These are phyloP conservation scores for Tuber calosporum DNA, from an alignment of 495 filamentous ascomycete genomes.

Conservation along the genomic window DNA sequence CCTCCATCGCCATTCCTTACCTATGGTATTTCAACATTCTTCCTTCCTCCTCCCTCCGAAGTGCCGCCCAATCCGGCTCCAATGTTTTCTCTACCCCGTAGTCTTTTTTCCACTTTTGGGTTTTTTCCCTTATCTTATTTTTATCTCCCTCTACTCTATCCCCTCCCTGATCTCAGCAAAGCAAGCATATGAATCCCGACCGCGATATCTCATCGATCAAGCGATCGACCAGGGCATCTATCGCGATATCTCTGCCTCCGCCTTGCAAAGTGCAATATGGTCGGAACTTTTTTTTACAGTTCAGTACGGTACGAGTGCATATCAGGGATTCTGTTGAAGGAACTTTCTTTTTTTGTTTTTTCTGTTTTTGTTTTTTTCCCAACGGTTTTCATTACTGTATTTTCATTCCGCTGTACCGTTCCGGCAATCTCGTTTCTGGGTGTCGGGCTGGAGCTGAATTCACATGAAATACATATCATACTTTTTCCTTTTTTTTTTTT, in stretches of 20 bases:
- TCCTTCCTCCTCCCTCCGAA: background rate
- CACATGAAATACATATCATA: background rate
- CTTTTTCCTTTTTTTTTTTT: background rate
- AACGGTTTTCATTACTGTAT: background rate
- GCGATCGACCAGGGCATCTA: background rate
- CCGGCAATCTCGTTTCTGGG: background rate
- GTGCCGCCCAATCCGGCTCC: background rate
- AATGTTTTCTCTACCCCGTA: background rate
- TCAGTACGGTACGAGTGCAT: background rate
- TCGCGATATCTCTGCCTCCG: background rate
- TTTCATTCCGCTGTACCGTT: background rate
- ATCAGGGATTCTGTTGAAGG: background rate
- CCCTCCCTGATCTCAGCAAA: background rate
- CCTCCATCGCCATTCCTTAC: background rate
- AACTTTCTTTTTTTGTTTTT: background rate
- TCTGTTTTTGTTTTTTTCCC: background rate
- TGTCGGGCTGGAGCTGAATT: background rate
- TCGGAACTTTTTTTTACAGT: too few relatives aligned
- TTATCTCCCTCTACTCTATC: background rate
- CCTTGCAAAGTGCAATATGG: background rate
- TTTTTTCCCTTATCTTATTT: background rate
- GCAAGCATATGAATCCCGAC: background rate
- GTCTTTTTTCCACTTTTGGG: too few relatives aligned
- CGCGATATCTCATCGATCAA: background rate
- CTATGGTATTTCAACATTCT: background rate